phyloP scores from a whole-genome alignment of 2,329 filamentous ascomycete genomes.

The Samsoniella hepiali region DNA sequence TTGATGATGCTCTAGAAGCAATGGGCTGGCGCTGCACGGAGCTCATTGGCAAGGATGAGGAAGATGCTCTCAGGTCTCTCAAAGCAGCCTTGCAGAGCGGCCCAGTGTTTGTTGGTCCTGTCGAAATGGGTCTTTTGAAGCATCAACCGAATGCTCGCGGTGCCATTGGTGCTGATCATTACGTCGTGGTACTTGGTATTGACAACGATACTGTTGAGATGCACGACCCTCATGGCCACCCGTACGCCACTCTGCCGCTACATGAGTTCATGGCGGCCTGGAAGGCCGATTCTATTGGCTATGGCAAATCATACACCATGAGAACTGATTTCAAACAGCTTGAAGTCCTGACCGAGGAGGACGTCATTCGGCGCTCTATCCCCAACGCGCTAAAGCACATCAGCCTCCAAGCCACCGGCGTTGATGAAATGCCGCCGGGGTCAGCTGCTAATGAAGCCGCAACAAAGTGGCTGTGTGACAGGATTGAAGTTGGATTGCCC shows the following conservation, averaged over 20 bases:
- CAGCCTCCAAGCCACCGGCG: conserved; percentile 9
- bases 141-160: conserved; percentile 21
- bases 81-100: conserved; percentile 18
- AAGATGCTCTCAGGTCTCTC: conserved; percentile 19
- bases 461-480: conserved; percentile 14
- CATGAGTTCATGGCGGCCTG: conserved; percentile 21
- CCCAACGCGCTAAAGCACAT: conserved; percentile 18
- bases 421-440: conserved; percentile 18
- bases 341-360: conserved; percentile 19
- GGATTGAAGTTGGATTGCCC: conserved; percentile 16
- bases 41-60: conserved; percentile 18
- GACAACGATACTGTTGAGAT: conserved; percentile 16
- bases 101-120: conserved; percentile 22
- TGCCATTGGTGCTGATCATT: conserved; percentile 23
- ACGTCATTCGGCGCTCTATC: conserved; percentile 21
- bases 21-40: conserved; percentile 21
- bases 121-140: conserved; percentile 23
- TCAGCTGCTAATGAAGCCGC: conserved; percentile 21
- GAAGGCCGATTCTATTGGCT: conserved; percentile 21
- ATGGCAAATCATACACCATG: conserved; percentile 23
- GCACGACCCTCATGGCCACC: conserved; percentile 22
- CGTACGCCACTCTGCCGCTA: conserved; percentile 22
- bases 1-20: conserved; percentile 19
- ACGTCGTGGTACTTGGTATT: conserved; percentile 20
- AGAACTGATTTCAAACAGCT: conserved; percentile 20